These are phyloP conservation scores for Pseudogymnoascus sp. DNA, from an alignment of 2,329 filamentous ascomycete genomes.

Conservation along the genomic window DNA sequence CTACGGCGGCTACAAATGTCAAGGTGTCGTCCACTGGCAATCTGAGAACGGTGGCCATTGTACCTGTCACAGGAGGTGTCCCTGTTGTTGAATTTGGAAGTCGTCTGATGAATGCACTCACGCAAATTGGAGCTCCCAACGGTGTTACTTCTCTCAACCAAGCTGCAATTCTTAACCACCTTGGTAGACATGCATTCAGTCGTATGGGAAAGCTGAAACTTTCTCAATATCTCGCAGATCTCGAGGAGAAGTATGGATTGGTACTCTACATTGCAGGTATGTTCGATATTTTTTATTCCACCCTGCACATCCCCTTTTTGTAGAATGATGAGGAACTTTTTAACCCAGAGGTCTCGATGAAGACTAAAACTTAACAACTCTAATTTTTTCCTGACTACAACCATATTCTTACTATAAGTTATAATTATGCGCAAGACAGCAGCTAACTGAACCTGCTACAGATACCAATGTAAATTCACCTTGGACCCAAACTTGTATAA, in stretches of 20 bases:
- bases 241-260: slow-evolving; percentile 94
- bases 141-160: slow-evolving; percentile 91
- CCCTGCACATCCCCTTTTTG: slow-evolving; percentile 38
- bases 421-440: not conserved
- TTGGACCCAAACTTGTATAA: slow-evolving; percentile 97
- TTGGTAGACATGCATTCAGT: slow-evolving; percentile 93
- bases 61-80: slow-evolving; percentile 84
- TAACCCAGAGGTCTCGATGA: slow-evolving; percentile 23
- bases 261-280: slow-evolving; percentile 85
- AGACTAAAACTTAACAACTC: slow-evolving; percentile 35
- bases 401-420: not conserved
- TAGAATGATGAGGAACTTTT: slow-evolving; percentile 28
- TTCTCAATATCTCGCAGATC: slow-evolving; percentile 88
- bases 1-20: slow-evolving; percentile 51
- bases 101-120: slow-evolving; percentile 75
- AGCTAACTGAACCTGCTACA: slow-evolving; percentile 28
- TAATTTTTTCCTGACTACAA: slow-evolving; percentile 59
- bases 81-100: slow-evolving; percentile 94
- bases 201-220: slow-evolving; percentile 95
- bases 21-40: slow-evolving; percentile 82
- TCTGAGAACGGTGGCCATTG: slow-evolving; percentile 80
- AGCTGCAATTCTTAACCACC: slow-evolving; percentile 84
- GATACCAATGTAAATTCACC: slow-evolving; percentile 96
- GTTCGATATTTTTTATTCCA: slow-evolving; percentile 22
- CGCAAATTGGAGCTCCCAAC: slow-evolving; percentile 81